Conservation (phyloP, 176 grass and related monocot genomes). For the Paspalum notatum region DNA sequence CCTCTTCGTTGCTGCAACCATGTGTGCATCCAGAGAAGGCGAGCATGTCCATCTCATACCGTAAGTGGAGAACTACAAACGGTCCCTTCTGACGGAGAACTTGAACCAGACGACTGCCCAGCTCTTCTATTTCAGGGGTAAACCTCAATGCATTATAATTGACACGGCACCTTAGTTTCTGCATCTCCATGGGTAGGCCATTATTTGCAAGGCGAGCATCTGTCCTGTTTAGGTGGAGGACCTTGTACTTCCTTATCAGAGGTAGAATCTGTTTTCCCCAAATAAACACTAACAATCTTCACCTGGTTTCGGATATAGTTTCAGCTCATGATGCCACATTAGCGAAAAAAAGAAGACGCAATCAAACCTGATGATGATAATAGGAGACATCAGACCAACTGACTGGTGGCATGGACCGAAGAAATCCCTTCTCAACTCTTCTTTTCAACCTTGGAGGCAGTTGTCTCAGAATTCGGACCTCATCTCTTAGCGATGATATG, state of each 20-base stretch:
- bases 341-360: constrained; percentile 8
- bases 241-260: constrained; percentile 80
- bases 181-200: constrained; percentile 74
- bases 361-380: constrained; percentile 73
- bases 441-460: constrained; percentile 81
- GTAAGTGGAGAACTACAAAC: constrained; percentile 85
- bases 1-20: constrained; percentile 70
- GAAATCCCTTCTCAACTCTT: constrained; percentile 68
- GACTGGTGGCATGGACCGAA: constrained; percentile 81
- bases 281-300: constrained; percentile 48
- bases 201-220: constrained; percentile 90
- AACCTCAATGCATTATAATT: constrained; percentile 85
- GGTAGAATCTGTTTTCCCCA: constrained; percentile 81
- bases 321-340: constrained; percentile 40
- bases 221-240: constrained; percentile 85
- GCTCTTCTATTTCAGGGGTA: constrained; percentile 84
- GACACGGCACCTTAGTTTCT: constrained; percentile 82
- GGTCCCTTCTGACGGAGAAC: constrained; percentile 74
- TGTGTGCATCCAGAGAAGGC: constrained; percentile 97
- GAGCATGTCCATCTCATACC: constrained; percentile 99
- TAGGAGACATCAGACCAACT: constrained; percentile 95
- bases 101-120: constrained; percentile 74
- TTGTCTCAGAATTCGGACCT: constrained; percentile 85
- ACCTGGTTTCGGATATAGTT: constrained; percentile 29
- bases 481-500: constrained; percentile 80